A percentile compares a stretch with the other conserved stretches of the same genome.
These are phyloP conservation scores for Cotoneaster glaucophyllus DNA, from an alignment of 306 rosid genomes.

Conservation along the genomic window DNA sequence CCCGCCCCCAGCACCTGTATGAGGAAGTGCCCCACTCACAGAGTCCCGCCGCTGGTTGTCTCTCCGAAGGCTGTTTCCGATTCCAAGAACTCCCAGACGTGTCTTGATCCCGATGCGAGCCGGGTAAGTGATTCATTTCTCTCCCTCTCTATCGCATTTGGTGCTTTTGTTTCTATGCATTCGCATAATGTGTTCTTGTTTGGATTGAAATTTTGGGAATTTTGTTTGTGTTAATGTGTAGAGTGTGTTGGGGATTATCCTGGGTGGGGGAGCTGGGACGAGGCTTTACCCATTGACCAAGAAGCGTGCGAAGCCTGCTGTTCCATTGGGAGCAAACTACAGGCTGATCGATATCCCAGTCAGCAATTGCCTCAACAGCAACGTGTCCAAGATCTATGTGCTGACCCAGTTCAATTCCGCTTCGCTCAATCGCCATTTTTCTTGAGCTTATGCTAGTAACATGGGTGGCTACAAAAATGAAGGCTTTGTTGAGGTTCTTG, in stretches of 20 bases:
- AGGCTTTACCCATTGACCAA: constrained; percentile 88
- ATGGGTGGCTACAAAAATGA: constrained; percentile 94
- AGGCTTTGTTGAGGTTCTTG: constrained; percentile 97
- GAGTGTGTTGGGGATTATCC: constrained; percentile 94
- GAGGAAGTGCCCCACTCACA: not conserved
- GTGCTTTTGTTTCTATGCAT: not conserved
- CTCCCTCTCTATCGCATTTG: not conserved
- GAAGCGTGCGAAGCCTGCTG: constrained; percentile 97
- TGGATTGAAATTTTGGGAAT: constrained; percentile 2
- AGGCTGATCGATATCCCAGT: constrained; percentile 95
- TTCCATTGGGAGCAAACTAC: constrained; percentile 94
- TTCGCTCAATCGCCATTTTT: constrained; percentile 87
- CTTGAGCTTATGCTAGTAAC: constrained; percentile 96
- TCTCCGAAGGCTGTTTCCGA: constrained; percentile 87
- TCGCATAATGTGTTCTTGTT: not conserved
- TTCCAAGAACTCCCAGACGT: constrained; percentile 82
- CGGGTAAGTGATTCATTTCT: constrained; percentile 39
- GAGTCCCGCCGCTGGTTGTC: constrained; percentile 41
- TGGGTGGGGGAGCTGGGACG: constrained; percentile 98
- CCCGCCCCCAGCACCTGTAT: not conserved
- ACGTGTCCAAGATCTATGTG: constrained; percentile 85
- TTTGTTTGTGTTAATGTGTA: constrained; percentile 10
- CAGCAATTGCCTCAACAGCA: constrained; percentile 93
- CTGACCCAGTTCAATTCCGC: constrained; percentile 97
- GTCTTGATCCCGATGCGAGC: constrained; percentile 98